Base-by-base conservation (phyloP, 2,329 filamentous ascomycete genomes). In the Colletotrichum orbiculare region DNA sequence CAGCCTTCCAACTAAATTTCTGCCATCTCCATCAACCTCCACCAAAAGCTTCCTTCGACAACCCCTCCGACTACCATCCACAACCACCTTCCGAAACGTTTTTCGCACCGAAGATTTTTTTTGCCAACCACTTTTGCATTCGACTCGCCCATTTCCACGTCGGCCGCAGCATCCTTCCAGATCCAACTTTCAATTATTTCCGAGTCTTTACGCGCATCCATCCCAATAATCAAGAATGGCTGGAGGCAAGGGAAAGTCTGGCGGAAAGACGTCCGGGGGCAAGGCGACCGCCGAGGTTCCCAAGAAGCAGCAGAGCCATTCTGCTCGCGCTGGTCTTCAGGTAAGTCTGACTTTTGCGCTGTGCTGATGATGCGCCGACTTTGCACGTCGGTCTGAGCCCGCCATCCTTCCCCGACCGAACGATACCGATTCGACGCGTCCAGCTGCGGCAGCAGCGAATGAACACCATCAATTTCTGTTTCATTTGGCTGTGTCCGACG, bases 261-360 rank as follows among this genome's bases (percentile, higher is more conserved):
- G 94, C 74, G 94, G 94, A 77, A 97, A 96, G 89, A 94, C 83
- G 78, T 86, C 91, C 64, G 92, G 92, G 73, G 92, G 92, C 73
- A 96, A 96, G 85, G 85, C 84, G 54, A 82, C 83, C 67, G 82
- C 75, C 74, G 90, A 89, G 71, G 87, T 86, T 60, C 83, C 89
- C 77, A 92, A 92, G 84, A 97, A 97, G 85, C 91, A 92, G 76
- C 92, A 96, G 83, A 97, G 96, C 83, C 94, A 97, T 85, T 97
- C 94, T 74, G 93, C 93, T 76, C 94, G 96, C 81, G 94, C 94
- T 78, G 94, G 94, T 77, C 87, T 97, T 72, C 94, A 97, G 91
- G 94, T 97, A 85, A 86, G 92, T 83, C 25, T 25, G 25, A 25
- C 25, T 25, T 25, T 48, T 75, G 63, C 50, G 61, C 64, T 35